These are phyloP conservation scores for Daldinia eschscholtzii DNA, from an alignment of 2,329 filamentous ascomycete genomes.

Conservation along the genomic window DNA sequence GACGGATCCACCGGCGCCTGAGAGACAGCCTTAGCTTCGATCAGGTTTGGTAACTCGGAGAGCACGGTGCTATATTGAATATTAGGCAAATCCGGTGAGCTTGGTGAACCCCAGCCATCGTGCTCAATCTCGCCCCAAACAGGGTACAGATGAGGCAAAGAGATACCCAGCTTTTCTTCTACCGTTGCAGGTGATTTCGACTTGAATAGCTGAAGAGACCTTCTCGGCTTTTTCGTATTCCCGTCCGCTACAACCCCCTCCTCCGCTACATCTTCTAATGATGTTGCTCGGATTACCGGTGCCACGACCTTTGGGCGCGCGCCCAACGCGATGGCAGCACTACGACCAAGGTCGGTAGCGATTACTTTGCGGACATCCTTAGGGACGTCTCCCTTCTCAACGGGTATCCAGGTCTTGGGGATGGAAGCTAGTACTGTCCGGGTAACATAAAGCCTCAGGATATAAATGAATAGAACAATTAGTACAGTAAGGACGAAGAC, in stretches of 20 bases:
- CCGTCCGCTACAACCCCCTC: constrained; percentile 12
- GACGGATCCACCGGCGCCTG: constrained; percentile 72
- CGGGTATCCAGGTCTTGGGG: constrained; percentile 86
- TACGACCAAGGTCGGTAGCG: constrained; percentile 76
- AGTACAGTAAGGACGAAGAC: constrained; percentile 80
- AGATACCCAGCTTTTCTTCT: constrained; percentile 57
- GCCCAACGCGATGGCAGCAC: constrained; percentile 84
- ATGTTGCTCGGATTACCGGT: constrained; percentile 43
- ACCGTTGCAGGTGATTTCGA: constrained; percentile 55
- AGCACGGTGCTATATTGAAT: constrained; percentile 88
- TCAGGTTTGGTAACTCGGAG: constrained; percentile 85
- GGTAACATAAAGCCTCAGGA: constrained; percentile 87
- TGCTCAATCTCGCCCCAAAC: constrained; percentile 89
- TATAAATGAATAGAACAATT: constrained; percentile 81
- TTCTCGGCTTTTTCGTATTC: constrained; percentile 36
- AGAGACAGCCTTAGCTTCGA: constrained; percentile 93
- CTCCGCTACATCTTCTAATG: constrained; percentile 30
- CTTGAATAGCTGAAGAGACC: constrained; percentile 45
- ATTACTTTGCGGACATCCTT: constrained; percentile 83
- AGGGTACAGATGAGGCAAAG: constrained; percentile 64
- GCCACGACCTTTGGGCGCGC: constrained; percentile 73
- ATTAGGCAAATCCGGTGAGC: constrained; percentile 78
- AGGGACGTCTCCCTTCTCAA: constrained; percentile 86
- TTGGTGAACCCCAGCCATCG: constrained; percentile 87
- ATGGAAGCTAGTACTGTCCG: constrained; percentile 83